phyloP scores from a whole-genome alignment of 495 filamentous ascomycete genomes.

The Penicillium waksmanii region DNA sequence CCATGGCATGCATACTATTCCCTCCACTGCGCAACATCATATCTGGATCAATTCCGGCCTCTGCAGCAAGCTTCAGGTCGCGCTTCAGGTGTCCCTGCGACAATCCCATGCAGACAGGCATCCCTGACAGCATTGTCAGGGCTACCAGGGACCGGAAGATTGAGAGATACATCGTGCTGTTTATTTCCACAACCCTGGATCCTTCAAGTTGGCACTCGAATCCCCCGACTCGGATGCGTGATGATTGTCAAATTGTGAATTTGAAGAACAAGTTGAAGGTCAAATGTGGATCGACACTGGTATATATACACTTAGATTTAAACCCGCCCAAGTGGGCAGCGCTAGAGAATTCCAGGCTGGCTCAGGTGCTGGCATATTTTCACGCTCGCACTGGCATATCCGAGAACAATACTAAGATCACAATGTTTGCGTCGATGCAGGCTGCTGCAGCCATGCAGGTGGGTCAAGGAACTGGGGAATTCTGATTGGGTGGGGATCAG shows the following conservation, averaged over 20 bases:
- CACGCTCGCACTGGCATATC: not conserved
- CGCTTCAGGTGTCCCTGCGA: conserved; percentile 10
- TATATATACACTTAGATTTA: no score
- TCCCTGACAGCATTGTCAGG: conserved; percentile 20
- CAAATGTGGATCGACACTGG: no score
- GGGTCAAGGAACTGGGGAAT: not conserved
- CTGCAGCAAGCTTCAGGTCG: conserved; percentile 32
- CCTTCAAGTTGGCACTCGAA: not conserved
- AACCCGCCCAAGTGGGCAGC: no score
- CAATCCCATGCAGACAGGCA: conserved; percentile 16
- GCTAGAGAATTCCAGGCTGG: not conserved
- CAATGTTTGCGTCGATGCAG: conserved; percentile 27
- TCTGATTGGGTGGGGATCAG: conserved; percentile 1
- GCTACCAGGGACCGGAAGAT: conserved; percentile 2
- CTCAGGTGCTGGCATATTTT: not conserved
- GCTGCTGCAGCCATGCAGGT: conserved; percentile 16
- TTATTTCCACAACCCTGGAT: not conserved
- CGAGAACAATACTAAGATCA: conserved; percentile 26
- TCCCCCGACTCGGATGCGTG: not conserved
- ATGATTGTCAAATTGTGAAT: not conserved
- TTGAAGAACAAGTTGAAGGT: no score
- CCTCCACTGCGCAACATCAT: conserved; percentile 15
- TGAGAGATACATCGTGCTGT: conserved; percentile 17
- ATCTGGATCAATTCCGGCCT: conserved; percentile 29
- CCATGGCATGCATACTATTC: conserved; percentile 14